These are phyloP conservation scores for Stachybotrys elegans DNA, from an alignment of 2,329 filamentous ascomycete genomes.

Conservation along the genomic window DNA sequence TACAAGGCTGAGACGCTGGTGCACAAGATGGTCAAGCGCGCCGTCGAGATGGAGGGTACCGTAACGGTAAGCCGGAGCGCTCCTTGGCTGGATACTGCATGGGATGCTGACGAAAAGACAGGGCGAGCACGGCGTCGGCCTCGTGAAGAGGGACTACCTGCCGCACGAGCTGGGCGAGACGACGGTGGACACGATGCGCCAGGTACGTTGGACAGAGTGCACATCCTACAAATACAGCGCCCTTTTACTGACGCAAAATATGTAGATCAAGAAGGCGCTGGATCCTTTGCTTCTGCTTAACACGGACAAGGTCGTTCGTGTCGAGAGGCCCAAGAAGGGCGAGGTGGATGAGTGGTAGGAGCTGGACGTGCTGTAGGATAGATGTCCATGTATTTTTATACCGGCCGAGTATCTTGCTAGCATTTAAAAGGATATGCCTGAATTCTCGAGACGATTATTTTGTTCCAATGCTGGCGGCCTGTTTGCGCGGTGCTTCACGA, in stretches of 20 bases:
- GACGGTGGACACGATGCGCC: constrained; percentile 79
- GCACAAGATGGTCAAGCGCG: constrained; percentile 80
- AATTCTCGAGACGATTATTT: too few relatives aligned
- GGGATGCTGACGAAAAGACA: constrained; percentile 16
- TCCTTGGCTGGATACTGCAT: not conserved
- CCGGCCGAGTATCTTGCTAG: too few relatives aligned
- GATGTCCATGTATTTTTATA: too few relatives aligned
- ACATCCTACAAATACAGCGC: not conserved
- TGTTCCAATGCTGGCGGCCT: too few relatives aligned
- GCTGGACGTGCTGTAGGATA: too few relatives aligned
- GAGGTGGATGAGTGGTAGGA: constrained; percentile 42
- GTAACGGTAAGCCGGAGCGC: constrained; percentile 60
- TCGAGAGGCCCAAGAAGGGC: constrained; percentile 42
- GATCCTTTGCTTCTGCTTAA: constrained; percentile 70
- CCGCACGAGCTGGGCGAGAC: constrained; percentile 68
- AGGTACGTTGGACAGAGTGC: constrained; percentile 40
- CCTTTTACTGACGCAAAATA: not conserved
- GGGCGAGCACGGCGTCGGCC: constrained; percentile 78
- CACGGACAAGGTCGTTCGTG: constrained; percentile 63
- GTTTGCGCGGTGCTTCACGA: too few relatives aligned
- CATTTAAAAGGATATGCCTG: too few relatives aligned
- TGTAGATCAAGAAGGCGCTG: constrained; percentile 71
- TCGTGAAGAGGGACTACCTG: constrained; percentile 82
- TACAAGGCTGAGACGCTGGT: constrained; percentile 65
- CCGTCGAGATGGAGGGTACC: constrained; percentile 79